Evolutionary conservation across 2,329 filamentous ascomycete species (phyloP).

Genomic region (Curvularia spicifera): DNA sequence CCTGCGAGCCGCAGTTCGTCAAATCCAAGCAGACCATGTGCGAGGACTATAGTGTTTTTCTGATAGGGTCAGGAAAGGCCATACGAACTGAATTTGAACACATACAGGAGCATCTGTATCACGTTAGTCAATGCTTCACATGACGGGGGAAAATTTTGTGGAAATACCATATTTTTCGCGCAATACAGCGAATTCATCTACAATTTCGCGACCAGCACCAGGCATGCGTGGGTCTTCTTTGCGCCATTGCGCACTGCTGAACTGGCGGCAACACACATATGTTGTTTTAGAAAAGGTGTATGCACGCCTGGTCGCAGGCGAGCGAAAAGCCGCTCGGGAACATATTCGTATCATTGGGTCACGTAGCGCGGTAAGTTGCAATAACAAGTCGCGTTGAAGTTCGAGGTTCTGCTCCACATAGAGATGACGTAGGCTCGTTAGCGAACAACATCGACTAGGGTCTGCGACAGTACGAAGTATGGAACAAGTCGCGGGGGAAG

Average conservation of each 20-base stretch:
- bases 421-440: slow-evolving; percentile 34
- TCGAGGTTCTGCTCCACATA: slow-evolving; percentile 19
- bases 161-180: slow-evolving; percentile 62
- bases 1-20: slow-evolving; percentile 65
- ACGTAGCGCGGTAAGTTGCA: slow-evolving; percentile 25
- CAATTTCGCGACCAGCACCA: slow-evolving; percentile 60
- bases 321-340: slow-evolving; percentile 37
- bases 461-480: slow-evolving; percentile 1
- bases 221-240: slow-evolving; percentile 58
- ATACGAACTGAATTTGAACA: slow-evolving; percentile 21
- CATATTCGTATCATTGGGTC: slow-evolving; percentile 41
- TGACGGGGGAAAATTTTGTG: no score
- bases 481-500: not conserved
- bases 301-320: slow-evolving; percentile 10
- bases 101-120: slow-evolving; percentile 44
- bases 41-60: slow-evolving; percentile 66
- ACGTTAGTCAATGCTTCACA: slow-evolving; percentile 18
- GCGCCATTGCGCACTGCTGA: slow-evolving; percentile 33
- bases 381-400: slow-evolving; percentile 17
- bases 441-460: slow-evolving; percentile 10
- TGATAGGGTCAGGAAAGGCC: slow-evolving; percentile 37
- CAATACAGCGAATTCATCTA: slow-evolving; percentile 67
- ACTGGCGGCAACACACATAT: slow-evolving; percentile 20
- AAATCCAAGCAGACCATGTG: slow-evolving; percentile 71
- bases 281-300: slow-evolving; percentile 4